Base-by-base conservation (phyloP, 1,284 basidiomycete genomes). In the Termitomyces sp. region DNA sequence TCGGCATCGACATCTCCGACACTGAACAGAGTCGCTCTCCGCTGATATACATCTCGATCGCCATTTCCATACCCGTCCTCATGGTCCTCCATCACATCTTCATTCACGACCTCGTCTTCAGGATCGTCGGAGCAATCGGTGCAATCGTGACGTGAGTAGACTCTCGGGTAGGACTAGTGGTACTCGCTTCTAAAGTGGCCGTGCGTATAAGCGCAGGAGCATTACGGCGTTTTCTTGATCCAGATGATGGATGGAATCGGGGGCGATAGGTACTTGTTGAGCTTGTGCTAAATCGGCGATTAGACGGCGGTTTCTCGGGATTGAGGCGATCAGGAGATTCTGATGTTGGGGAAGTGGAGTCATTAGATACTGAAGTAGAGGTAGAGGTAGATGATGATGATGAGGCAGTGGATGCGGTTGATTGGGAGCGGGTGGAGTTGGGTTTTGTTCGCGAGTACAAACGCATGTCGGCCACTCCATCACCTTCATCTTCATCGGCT, bases 81-180 rank as follows among this genome's bases (percentile, higher is more conserved):
- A 26, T 58, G 57, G 34, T 58, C 52, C 33, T 58, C 57, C 54
- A 53, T 58, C 21, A 58, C 54, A 21, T 58, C 57, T 13, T 37
- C 40, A 10, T 33, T 26, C 26, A 44, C 38, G 1, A 38, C 43
- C 76, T 78, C 21, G 90, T 92, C 76, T 98, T 99, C 61, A 99
- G 78, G 42, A 91, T 81, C 1, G 96, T 95, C 0, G 96, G 96
- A 0, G 94, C 89, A 58, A 99, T 95, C 43, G 93, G 89, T 11
- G 93, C 94, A 58, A 98, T 99, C 5, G 93, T 96, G 57, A 92
- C 78, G 53, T 86, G 80, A 4, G 54, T 56, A 30, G 55, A 49
- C 21, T 61, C 51, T 19, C 47, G 28, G 9, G 51, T 35, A 8
- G 54, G 46, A 42, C 40, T 53, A 4, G 52, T 55, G 3, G 49